Evolutionary conservation across 1,284 basidiomycete species (phyloP).

Genomic region (Fistulina hepatica): DNA sequence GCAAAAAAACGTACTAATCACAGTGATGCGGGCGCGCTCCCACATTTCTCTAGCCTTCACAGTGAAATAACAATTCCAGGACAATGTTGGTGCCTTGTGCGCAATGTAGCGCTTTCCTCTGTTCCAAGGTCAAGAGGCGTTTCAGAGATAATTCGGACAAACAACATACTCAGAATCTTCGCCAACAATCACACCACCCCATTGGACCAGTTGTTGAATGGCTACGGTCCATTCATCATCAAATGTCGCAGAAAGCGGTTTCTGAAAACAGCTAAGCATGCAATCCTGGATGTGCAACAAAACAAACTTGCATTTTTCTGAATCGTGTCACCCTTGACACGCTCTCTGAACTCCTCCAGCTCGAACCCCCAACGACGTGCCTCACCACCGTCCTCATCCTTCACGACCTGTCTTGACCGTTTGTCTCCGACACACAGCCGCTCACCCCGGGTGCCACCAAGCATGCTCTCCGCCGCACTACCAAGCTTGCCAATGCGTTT

Average conservation of each 20-base stretch:
- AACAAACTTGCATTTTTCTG: too few relatives aligned
- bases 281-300: too few relatives aligned
- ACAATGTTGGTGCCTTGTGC: constrained; percentile 62
- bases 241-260: constrained; percentile 42
- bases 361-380: constrained; percentile 68
- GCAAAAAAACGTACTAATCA: too few relatives aligned
- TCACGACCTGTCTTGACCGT: constrained; percentile 21
- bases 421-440: constrained; percentile 57
- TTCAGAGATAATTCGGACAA: constrained; percentile 10
- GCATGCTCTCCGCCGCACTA: constrained; percentile 56
- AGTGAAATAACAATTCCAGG: constrained; percentile 57
- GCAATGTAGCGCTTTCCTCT: constrained; percentile 73
- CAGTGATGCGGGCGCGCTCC: too few relatives aligned
- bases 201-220: constrained; percentile 69
- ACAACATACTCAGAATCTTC: constrained; percentile 59
- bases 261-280: too few relatives aligned
- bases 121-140: constrained; percentile 15
- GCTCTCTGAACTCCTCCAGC: constrained; percentile 40
- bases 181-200: constrained; percentile 69
- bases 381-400: constrained; percentile 47
- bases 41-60: constrained; percentile 61
- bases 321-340: constrained; percentile 44
- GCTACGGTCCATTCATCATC: constrained; percentile 74
- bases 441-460: constrained; percentile 61
- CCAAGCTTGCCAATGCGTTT: constrained; percentile 70